Conservation (phyloP, 1,284 basidiomycete genomes). For the Apiotrichum sp. region DNA sequence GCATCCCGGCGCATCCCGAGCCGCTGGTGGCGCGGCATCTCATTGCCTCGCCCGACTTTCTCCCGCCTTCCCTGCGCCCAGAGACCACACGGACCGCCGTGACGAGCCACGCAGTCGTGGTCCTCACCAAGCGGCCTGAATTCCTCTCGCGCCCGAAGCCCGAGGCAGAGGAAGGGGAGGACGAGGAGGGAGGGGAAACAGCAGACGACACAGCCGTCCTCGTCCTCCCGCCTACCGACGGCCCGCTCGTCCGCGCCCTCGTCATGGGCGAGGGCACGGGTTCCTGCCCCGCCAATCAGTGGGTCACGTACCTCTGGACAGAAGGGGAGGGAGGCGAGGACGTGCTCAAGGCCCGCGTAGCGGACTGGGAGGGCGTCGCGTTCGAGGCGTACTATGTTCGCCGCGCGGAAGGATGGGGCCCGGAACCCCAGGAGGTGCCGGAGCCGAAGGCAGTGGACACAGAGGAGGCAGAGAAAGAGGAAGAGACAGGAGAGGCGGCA, state of each 20-base stretch:
- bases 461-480: neutral
- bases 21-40: constrained; percentile 50
- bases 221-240: constrained; percentile 69
- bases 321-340: neutral
- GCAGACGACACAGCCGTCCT: constrained; percentile 65
- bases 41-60: constrained; percentile 50
- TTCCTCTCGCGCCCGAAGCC: constrained; percentile 12
- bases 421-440: neutral
- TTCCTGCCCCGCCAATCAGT: constrained; percentile 75
- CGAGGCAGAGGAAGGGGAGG: constrained; percentile 20
- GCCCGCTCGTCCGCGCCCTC: constrained; percentile 60
- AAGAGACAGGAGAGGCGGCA: neutral
- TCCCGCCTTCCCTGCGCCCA: constrained; percentile 34
- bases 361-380: neutral
- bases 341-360: neutral
- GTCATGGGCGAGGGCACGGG: constrained; percentile 78
- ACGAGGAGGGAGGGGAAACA: constrained; percentile 54
- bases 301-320: constrained; percentile 53
- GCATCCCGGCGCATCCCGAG: constrained; percentile 55
- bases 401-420: neutral
- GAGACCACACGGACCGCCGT: constrained; percentile 23
- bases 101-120: constrained; percentile 60
- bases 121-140: constrained; percentile 53
- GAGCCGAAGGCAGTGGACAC: neutral
- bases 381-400: constrained; percentile 1